Evolutionary conservation across 2,329 filamentous ascomycete genomes (phyloP).

Genomic region (Ciborinia camelliae): DNA sequence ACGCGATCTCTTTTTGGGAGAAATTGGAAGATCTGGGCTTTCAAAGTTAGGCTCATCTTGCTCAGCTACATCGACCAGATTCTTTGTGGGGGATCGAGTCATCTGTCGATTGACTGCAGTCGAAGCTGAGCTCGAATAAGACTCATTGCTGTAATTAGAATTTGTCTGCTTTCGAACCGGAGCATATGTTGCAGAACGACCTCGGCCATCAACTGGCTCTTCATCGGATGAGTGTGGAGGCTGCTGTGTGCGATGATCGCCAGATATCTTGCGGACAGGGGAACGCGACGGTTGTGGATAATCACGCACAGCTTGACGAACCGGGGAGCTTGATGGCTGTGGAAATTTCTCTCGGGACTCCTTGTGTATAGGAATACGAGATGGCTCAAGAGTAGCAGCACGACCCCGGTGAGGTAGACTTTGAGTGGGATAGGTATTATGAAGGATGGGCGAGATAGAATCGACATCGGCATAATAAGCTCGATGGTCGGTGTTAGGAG

Average conservation of each 20-base stretch:
- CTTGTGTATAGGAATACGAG: neutral
- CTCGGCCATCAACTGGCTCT: neutral
- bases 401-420: constrained; percentile 1
- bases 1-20: constrained; percentile 33
- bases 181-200: neutral
- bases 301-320: neutral
- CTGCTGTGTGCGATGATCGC: neutral
- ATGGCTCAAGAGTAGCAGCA: neutral
- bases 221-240: constrained; percentile 1
- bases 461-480: neutral
- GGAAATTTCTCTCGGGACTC: neutral
- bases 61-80: constrained; percentile 23
- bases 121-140: constrained; percentile 3
- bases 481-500: neutral
- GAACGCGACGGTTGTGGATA: constrained; percentile 2
- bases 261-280: neutral
- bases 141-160: constrained; percentile 5
- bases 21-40: constrained; percentile 3
- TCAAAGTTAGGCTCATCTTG: constrained; percentile 22
- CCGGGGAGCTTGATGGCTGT: constrained; percentile 4
- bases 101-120: constrained; percentile 19
- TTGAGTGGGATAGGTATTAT: neutral
- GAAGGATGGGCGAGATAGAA: constrained; percentile 11
- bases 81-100: constrained; percentile 26
- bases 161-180: neutral